Evolutionary conservation across 768 basidiomycete species (phyloP).

Genomic region (Tulasnella sp.): DNA sequence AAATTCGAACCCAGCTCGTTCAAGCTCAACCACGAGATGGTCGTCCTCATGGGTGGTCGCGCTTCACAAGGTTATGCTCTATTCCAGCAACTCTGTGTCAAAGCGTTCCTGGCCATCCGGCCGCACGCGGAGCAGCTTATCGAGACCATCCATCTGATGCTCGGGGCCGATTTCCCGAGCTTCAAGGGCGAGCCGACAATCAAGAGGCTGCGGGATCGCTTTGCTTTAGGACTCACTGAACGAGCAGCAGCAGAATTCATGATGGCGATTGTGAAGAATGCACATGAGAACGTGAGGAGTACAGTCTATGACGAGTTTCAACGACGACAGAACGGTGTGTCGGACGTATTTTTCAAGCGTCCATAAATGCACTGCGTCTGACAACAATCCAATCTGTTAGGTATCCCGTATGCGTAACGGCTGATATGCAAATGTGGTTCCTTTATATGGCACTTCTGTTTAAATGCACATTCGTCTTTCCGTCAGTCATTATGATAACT

Average conservation of each 20-base stretch:
- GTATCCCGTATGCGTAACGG: slow-evolving; percentile 15
- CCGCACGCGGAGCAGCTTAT: slow-evolving; percentile 87
- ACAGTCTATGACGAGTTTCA: slow-evolving; percentile 96
- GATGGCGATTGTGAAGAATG: slow-evolving; percentile 79
- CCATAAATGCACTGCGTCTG: background rate
- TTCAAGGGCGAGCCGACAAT: slow-evolving; percentile 97
- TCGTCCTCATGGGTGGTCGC: slow-evolving; percentile 91
- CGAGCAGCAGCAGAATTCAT: slow-evolving; percentile 90
- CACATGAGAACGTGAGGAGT: slow-evolving; percentile 88
- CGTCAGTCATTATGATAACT: background rate
- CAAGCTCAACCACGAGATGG: slow-evolving; percentile 99
- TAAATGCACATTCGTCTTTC: background rate
- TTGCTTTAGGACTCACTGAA: slow-evolving; percentile 71
- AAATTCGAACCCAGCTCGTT: slow-evolving; percentile 98
- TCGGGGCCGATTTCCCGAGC: slow-evolving; percentile 86
- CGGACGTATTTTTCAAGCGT: background rate
- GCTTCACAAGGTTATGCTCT: slow-evolving; percentile 89
- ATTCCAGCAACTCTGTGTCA: slow-evolving; percentile 88
- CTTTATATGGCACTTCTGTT: background rate
- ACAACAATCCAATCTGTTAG: background rate
- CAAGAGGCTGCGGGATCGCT: slow-evolving; percentile 74
- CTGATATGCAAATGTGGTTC: background rate
- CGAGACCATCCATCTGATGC: slow-evolving; percentile 84
- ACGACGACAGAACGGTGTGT: slow-evolving; percentile 21
- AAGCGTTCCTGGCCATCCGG: slow-evolving; percentile 94